These are phyloP conservation scores for Suillus cothurnatus DNA, from an alignment of 768 basidiomycete species.

Conservation along the genomic window DNA sequence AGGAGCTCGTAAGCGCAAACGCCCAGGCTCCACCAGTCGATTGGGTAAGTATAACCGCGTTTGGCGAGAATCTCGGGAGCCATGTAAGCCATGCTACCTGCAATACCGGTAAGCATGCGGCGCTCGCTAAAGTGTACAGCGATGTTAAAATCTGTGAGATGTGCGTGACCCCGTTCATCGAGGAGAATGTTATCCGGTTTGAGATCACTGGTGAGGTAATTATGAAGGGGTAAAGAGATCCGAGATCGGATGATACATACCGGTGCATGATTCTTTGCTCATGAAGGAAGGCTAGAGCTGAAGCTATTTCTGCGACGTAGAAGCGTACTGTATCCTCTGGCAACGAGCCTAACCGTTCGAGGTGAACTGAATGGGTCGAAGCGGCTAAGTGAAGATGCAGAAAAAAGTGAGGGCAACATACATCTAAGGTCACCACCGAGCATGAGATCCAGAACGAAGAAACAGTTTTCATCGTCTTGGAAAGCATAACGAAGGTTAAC, in stretches of 20 bases:
- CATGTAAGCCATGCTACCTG: slow-evolving; percentile 99
- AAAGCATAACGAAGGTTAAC: slow-evolving; percentile 96
- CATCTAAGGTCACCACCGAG: slow-evolving; percentile 93
- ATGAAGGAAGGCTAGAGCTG: slow-evolving; percentile 88
- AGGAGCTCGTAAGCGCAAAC: slow-evolving; percentile 92
- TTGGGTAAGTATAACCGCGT: slow-evolving; percentile 90
- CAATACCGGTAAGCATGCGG: slow-evolving; percentile 83
- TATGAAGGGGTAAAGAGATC: background rate
- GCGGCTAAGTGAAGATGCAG: background rate
- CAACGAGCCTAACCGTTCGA: slow-evolving; percentile 77
- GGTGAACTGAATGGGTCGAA: slow-evolving; percentile 60
- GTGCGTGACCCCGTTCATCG: slow-evolving; percentile 94
- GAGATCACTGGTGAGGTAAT: slow-evolving; percentile 62
- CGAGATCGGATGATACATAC: slow-evolving; percentile 44
- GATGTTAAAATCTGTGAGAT: slow-evolving; percentile 98
- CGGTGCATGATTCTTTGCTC: slow-evolving; percentile 95
- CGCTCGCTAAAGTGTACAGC: slow-evolving; percentile 95
- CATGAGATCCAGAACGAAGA: slow-evolving; percentile 98
- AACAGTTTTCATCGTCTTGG: slow-evolving; percentile 98
- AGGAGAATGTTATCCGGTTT: slow-evolving; percentile 98
- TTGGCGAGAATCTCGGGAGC: slow-evolving; percentile 89
- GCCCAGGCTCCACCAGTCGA: slow-evolving; percentile 98
- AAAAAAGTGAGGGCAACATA: slow-evolving; percentile 42
- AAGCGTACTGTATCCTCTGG: slow-evolving; percentile 82
- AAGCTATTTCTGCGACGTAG: slow-evolving; percentile 87